Evolutionary conservation across 2,329 filamentous ascomycete species (phyloP).

Genomic region (Metarhizium anisopliae): DNA sequence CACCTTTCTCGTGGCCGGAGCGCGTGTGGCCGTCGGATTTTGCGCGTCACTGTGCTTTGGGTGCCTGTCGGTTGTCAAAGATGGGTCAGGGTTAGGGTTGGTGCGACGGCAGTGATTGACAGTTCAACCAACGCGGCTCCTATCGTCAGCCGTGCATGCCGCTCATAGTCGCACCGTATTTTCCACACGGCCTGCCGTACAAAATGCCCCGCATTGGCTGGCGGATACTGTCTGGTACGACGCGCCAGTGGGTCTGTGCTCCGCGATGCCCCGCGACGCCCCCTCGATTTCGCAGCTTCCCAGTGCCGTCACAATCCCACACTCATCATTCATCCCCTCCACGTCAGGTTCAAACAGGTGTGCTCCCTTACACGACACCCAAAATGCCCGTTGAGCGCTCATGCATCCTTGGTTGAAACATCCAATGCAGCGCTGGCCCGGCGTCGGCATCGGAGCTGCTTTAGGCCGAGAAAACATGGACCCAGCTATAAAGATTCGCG

Average conservation of each 20-base stretch:
- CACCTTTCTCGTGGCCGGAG: too few relatives aligned
- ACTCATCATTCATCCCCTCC: too few relatives aligned
- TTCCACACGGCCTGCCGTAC: background rate
- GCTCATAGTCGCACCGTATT: constrained; percentile 4
- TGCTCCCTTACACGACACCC: too few relatives aligned
- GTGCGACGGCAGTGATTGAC: background rate
- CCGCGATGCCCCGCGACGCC: background rate
- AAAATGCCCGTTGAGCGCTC: too few relatives aligned
- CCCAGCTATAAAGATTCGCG: background rate
- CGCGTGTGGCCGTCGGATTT: background rate
- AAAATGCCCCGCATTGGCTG: background rate
- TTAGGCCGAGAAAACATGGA: background rate
- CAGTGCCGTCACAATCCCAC: background rate
- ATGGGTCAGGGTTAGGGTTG: background rate
- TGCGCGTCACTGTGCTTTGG: background rate
- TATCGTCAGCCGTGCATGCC: background rate
- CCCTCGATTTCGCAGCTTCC: background rate
- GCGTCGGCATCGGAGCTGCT: background rate
- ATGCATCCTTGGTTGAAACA: too few relatives aligned
- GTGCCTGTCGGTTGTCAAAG: background rate
- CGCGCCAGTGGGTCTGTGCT: background rate
- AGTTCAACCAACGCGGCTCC: too few relatives aligned
- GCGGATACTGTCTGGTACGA: constrained; percentile 5
- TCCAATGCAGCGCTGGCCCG: background rate
- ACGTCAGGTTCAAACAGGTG: too few relatives aligned